Evolutionary conservation across 75 land plant genomes (phyloP).

Genomic region (Cunninghamia lanceolata): DNA sequence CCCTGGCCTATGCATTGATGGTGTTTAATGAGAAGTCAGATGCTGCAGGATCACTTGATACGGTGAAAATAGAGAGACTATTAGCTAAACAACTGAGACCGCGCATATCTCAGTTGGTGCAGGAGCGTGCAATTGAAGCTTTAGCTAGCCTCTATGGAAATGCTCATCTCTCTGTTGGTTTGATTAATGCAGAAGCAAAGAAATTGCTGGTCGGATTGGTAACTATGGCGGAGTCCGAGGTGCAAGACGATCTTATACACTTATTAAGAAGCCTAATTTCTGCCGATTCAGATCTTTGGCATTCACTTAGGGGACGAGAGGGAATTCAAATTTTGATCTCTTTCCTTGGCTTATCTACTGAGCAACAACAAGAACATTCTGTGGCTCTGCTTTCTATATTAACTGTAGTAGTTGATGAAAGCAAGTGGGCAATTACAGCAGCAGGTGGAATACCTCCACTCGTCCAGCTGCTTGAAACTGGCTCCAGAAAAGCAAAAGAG

Average conservation of each 20-base stretch:
- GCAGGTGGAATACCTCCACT: conserved; percentile 97
- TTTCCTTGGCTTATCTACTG: conserved; percentile 76
- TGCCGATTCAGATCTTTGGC: conserved; percentile 56
- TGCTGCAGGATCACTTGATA: conserved; percentile 35
- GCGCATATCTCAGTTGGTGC: conserved; percentile 46
- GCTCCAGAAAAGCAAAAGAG: conserved; percentile 50
- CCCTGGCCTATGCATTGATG: conserved; percentile 84
- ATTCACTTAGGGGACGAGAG: conserved; percentile 60
- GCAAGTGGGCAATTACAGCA: conserved; percentile 98
- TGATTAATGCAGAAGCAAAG: conserved; percentile 80
- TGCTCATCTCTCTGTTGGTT: conserved; percentile 31
- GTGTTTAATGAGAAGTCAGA: conserved; percentile 46
- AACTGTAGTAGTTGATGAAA: conserved; percentile 74
- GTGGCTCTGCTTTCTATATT: conserved; percentile 73
- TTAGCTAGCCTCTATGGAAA: conserved; percentile 91
- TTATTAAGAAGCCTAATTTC: conserved; percentile 60
- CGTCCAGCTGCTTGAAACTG: conserved; percentile 77
- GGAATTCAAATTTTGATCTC: conserved; percentile 91
- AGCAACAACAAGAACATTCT: conserved; percentile 90
- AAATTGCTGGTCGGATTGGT: conserved; percentile 80
- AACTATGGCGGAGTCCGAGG: conserved; percentile 71
- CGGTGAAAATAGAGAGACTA: conserved; percentile 55
- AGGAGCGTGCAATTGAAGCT: conserved; percentile 84
- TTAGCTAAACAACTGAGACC: conserved; percentile 62
- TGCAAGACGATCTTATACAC: conserved; percentile 70